Base-by-base conservation (phyloP, 768 basidiomycete genomes). In the Boletellus emodensis region DNA sequence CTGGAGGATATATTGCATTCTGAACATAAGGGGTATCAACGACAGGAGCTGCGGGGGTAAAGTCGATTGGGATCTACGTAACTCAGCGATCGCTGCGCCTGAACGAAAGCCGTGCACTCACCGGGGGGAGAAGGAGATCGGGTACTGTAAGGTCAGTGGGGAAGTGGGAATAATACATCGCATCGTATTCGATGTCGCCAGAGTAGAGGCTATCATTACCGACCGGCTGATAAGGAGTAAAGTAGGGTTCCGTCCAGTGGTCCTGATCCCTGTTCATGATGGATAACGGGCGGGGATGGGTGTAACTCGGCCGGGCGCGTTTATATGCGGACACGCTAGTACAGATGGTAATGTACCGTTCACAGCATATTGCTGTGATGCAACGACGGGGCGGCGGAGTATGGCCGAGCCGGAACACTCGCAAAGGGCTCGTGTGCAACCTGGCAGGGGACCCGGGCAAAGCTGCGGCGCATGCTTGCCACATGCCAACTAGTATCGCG, bases 341-440 rank as follows among this genome's bases (percentile, higher is more conserved):
- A 6, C 38, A 44, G 24, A 50, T 1, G 40, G 32, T 11, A 38
- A 33, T 20, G 26, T 11, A 35, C 18, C 15, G 37, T 48, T 35
- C 32, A 66, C 64, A 64, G 63, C 58, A 65, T 48, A 0, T 54
- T 64, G 61, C 62, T 64, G 62, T 64, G 45, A 52, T 4, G 40
- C 35, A 33, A 33, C 45, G 26, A 43, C 34, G 22, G 15, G 32
- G 51, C 43, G 37, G 30, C 22, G 43, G 14, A 42, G 11, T 36
- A 26, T 26, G 24, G 24, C 24, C 6, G 24, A 26, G 3, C 24
- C 24, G 24, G 15, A 18, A 42, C 55, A 44, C 49, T 33, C 24
- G 22, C 44, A 47, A 37, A 48, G 22, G 30, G 13, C 34, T 33
- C n/a, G 28, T 10, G 30, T 3, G 7, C 30, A 30, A 10, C 30